Base-by-base conservation (phyloP, 2,329 filamentous ascomycete species). In the Pseudopithomyces maydicus region DNA sequence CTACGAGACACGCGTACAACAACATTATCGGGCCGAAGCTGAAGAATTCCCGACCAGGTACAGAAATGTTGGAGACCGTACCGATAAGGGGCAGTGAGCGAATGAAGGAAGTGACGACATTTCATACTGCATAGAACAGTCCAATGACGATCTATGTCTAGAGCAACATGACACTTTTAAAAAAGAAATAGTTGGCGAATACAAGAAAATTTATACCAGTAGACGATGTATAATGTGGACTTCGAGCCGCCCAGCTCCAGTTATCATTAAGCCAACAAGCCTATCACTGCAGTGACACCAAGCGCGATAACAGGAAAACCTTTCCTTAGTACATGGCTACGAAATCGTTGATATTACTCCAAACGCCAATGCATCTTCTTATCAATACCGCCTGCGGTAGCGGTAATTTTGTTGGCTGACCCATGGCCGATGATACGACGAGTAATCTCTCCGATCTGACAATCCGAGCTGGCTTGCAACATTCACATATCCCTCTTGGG, bases 401-500 rank as follows among this genome's bases (percentile, higher is more conserved):
- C 15, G 29, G 26, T 8, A 29, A 8, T 8, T 29, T 29, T 41
- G 66, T 3, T 38, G 54, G 26, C 58, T 57, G 6, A 64, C 68
- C 71, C 69, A 73, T 17, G 61, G 64, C 15, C 47, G 62, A 23
- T 72, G 63, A 33, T 74, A 73, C 0, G 62, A 60, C 20, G 69
- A 70, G 36, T 69, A 67, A 46, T 74, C 70, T 76, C 85, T 75
- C n/a, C 69, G 56, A 0, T 71, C 71, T 57, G 81, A 84, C 59
- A 88, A 79, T 1, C 86, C 86, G n/a, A 88, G 74, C 67, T 88
- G 82, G 19, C 79, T 73, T 1, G 84, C 85, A 2, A 89, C 81
- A 67, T 88, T 88, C 45, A 87, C 75, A 63, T 89, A 89, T 0
- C 86, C 86, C 35, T 87, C 85, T 0, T 67, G 66, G 22, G 77